Evolutionary conservation across 495 filamentous ascomycete species (phyloP).

Genomic region (Sporormia fimetaria): DNA sequence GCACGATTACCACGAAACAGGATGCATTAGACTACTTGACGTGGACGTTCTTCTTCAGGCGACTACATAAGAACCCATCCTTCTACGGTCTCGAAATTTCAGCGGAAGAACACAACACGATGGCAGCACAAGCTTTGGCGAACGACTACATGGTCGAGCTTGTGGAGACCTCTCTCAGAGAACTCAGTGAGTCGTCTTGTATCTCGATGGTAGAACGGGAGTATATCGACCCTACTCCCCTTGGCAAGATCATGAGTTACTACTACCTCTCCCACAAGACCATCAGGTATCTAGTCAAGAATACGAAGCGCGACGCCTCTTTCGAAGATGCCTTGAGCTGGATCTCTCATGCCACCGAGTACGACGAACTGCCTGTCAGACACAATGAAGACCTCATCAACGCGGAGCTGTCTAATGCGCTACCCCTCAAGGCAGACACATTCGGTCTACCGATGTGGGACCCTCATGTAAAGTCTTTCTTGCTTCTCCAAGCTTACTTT

Average conservation of each 20-base stretch:
- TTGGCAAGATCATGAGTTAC: constrained; percentile 98
- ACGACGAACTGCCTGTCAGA: constrained; percentile 94
- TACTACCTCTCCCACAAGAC: constrained; percentile 98
- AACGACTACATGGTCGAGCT: constrained; percentile 88
- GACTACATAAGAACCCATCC: constrained; percentile 94
- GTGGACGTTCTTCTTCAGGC: constrained; percentile 98
- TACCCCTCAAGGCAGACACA: constrained; percentile 55
- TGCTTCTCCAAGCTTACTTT: constrained; percentile 91
- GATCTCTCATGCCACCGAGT: constrained; percentile 91
- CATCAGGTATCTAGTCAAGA: constrained; percentile 65
- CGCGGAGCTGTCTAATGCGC: constrained; percentile 69
- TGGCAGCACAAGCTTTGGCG: constrained; percentile 69
- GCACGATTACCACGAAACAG: constrained; percentile 85
- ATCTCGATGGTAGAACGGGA: constrained; percentile 72
- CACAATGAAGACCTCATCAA: constrained; percentile 99
- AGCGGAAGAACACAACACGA: constrained; percentile 82
- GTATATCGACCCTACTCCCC: constrained; percentile 73
- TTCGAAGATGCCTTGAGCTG: constrained; percentile 82
- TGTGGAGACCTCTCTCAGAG: constrained; percentile 71
- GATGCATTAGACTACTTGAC: constrained; percentile 96
- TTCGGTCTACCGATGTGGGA: constrained; percentile 93
- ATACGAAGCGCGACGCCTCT: constrained; percentile 63
- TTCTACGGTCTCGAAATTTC: constrained; percentile 96
- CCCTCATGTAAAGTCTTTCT: constrained; percentile 92
- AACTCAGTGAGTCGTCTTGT: constrained; percentile 74